Conservation (phyloP, 768 basidiomycete genomes). For the Hortiboletus flavorubellus region DNA sequence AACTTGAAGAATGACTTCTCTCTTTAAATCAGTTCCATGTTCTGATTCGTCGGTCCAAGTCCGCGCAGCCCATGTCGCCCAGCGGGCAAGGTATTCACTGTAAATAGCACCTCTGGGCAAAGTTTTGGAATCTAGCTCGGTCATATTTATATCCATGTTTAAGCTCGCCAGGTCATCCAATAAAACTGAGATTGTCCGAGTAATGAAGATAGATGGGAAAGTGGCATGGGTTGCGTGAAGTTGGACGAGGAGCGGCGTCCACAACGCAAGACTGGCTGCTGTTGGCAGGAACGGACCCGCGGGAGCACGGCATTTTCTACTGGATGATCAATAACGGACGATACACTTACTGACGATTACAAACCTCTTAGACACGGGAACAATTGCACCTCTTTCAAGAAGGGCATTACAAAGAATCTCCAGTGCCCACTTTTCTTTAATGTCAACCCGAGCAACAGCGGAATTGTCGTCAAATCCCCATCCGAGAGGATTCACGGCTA, state of each 20-base stretch:
- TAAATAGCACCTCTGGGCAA: constrained; percentile 42
- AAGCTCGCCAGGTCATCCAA: constrained; percentile 17
- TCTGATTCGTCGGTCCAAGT: constrained; percentile 34
- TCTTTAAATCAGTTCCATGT: constrained; percentile 41
- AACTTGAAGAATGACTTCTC: constrained; percentile 43
- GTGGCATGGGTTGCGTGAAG: constrained; percentile 53
- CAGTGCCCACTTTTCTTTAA: constrained; percentile 63
- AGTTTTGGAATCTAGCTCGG: constrained; percentile 17
- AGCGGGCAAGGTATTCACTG: constrained; percentile 60
- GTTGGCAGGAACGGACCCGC: constrained; percentile 48
- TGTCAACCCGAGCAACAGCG: constrained; percentile 39
- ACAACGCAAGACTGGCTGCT: constrained; percentile 51
- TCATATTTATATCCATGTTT: constrained; percentile 11
- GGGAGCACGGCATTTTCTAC: constrained; percentile 54
- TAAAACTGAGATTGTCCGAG: constrained; percentile 41
- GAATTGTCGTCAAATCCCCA: constrained; percentile 39
- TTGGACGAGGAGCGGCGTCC: constrained; percentile 63
- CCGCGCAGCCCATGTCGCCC: constrained; percentile 62
- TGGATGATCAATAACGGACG: constrained; percentile 1
- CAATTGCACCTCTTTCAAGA: constrained; percentile 66
- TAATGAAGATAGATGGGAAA: constrained; percentile 49
- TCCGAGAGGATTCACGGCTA: constrained; percentile 42
- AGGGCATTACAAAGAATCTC: constrained; percentile 66
- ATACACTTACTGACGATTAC: constrained; percentile 13
- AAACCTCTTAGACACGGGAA: constrained; percentile 84